phyloP scores from a whole-genome alignment of 2,329 filamentous ascomycete genomes.

The Tolypocladium pustulatum region DNA sequence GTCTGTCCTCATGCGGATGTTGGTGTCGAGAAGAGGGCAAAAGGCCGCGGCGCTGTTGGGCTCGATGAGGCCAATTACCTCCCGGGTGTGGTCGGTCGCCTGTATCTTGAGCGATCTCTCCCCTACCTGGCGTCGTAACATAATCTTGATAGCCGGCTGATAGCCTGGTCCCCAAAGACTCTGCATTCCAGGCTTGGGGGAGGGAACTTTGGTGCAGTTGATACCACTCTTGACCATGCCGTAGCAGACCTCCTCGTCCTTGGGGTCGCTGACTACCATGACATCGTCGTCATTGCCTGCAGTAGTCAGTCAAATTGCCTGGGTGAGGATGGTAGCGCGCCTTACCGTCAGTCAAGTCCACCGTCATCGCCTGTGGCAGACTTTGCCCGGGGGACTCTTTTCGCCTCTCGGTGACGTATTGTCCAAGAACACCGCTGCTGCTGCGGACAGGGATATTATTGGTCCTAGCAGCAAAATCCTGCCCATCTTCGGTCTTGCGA shows the following conservation, averaged over 20 bases:
- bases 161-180: conserved; percentile 46
- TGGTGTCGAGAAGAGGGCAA: conserved; percentile 61
- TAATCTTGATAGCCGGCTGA: conserved; percentile 67
- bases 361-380: conserved; percentile 29
- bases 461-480: conserved; percentile 27
- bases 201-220: conserved; percentile 58
- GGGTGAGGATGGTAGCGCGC: neutral
- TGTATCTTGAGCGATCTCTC: conserved; percentile 52
- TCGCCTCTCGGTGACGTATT: conserved; percentile 54
- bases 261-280: conserved; percentile 46
- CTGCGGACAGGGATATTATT: conserved; percentile 17
- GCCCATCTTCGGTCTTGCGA: conserved; percentile 42
- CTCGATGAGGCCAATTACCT: conserved; percentile 70
- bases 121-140: conserved; percentile 49
- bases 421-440: conserved; percentile 49
- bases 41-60: conserved; percentile 54
- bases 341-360: conserved; percentile 48
- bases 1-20: conserved; percentile 56
- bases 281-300: conserved; percentile 43
- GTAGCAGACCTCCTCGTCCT: conserved; percentile 67
- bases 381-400: conserved; percentile 26
- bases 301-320: conserved; percentile 23
- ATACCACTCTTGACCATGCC: conserved; percentile 64
- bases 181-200: conserved; percentile 52
- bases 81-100: conserved; percentile 60